Conservation (phyloP, 441 rosid species). For the Sinapis alba region DNA sequence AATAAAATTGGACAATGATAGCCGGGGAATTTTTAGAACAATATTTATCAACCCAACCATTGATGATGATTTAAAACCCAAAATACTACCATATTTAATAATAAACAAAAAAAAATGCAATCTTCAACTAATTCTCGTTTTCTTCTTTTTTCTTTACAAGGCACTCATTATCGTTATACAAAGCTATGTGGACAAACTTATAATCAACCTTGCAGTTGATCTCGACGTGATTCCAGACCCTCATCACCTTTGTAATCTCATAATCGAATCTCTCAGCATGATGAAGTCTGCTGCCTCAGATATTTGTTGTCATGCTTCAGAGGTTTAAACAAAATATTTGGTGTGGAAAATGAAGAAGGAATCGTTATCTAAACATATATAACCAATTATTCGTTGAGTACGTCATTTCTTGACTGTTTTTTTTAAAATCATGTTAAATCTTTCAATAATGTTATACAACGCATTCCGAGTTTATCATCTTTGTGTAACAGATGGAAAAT, state of each 20-base stretch:
- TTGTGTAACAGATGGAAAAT: neutral
- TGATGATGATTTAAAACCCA: too few species aligned
- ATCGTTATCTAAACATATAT: too few species aligned
- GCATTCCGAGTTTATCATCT: neutral
- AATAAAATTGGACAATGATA: too few species aligned
- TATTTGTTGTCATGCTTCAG: neutral
- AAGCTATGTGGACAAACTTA: conserved; percentile 65
- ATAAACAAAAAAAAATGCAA: neutral
- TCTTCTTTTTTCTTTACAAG: conserved; percentile 32
- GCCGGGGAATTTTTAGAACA: too few species aligned
- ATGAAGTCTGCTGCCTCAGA: conserved; percentile 40
- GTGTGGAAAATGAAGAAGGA: neutral
- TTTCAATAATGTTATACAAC: neutral
- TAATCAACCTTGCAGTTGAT: conserved; percentile 56
- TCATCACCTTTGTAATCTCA: conserved; percentile 52
- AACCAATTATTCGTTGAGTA: too few species aligned
- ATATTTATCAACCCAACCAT: too few species aligned
- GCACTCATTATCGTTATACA: conserved; percentile 59
- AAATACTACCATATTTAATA: too few species aligned
- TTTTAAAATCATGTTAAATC: too few species aligned
- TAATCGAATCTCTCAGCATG: conserved; percentile 53
- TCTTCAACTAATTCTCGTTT: neutral
- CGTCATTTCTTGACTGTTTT: too few species aligned
- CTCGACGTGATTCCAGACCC: conserved; percentile 64
- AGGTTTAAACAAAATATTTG: neutral